A percentile compares a stretch with the other conserved stretches of the same genome.
Evolutionary conservation across 768 basidiomycete genomes (phyloP).

Genomic region (Amanita muscaria): DNA sequence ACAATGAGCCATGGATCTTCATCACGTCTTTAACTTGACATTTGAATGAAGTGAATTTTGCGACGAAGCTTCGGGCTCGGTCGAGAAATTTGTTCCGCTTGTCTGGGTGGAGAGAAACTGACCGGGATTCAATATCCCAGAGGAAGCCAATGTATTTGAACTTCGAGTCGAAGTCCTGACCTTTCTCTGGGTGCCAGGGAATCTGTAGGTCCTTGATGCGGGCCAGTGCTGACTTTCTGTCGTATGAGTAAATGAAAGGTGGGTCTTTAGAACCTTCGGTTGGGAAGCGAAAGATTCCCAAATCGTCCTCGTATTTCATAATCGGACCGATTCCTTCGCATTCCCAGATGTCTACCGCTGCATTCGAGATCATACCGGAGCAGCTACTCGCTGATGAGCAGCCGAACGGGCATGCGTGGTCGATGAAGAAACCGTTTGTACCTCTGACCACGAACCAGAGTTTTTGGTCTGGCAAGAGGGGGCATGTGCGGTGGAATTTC

Average conservation of each 20-base stretch:
- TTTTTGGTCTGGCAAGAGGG: too few relatives aligned
- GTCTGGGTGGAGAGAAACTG: conserved; percentile 17
- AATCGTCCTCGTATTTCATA: too few relatives aligned
- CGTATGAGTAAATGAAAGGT: conserved; percentile 5
- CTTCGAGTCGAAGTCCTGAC: conserved; percentile 13
- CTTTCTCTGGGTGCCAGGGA: too few relatives aligned
- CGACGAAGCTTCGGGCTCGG: too few relatives aligned
- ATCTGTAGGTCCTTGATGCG: conserved; percentile 11
- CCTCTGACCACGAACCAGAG: too few relatives aligned
- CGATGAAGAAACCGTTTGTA: conserved; percentile 12
- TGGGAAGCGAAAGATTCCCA: conserved; percentile 15
- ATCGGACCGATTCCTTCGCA: conserved; percentile 16
- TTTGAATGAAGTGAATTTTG: neutral
- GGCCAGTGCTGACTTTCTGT: neutral
- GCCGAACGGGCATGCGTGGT: too few relatives aligned
- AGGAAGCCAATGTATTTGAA: conserved; percentile 22
- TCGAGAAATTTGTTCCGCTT: conserved; percentile 20
- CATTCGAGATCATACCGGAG: conserved; percentile 16
- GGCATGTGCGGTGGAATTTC: too few relatives aligned
- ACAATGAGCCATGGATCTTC: conserved; percentile 22
- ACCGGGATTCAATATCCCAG: conserved; percentile 17
- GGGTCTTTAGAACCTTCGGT: too few relatives aligned
- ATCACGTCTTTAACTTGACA: conserved; percentile 10
- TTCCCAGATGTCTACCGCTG: conserved; percentile 18
- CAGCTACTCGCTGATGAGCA: conserved; percentile 16